These are phyloP conservation scores for Yarrowia sp. DNA, from an alignment of 805 yeast species.

Conservation along the genomic window DNA sequence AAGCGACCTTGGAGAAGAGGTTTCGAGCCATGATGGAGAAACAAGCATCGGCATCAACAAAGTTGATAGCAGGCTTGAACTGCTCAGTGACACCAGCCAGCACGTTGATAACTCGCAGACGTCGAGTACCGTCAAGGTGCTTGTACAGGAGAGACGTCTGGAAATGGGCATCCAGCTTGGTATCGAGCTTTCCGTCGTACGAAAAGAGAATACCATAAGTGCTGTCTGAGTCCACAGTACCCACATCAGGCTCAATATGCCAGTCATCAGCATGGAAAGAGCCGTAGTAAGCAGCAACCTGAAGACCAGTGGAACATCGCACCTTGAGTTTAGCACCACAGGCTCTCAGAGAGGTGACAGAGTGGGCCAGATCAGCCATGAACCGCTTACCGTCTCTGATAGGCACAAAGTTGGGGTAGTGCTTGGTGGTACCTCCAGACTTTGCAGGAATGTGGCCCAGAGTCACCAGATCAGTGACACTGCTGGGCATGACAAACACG, in stretches of 20 bases:
- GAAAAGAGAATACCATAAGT: conserved; percentile 67
- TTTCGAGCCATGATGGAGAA: conserved; percentile 55
- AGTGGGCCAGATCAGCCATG: conserved; percentile 56
- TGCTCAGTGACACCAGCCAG: conserved; percentile 79
- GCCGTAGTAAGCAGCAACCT: conserved; percentile 73
- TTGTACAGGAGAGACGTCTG: conserved; percentile 90
- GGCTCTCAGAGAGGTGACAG: conserved; percentile 50
- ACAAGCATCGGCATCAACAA: conserved; percentile 72
- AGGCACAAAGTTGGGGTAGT: conserved; percentile 65
- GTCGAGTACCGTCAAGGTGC: conserved; percentile 67
- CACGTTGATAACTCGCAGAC: conserved; percentile 81
- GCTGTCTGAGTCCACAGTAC: conserved; percentile 60
- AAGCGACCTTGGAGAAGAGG: conserved; percentile 43
- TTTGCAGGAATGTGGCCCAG: conserved; percentile 59
- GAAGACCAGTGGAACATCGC: conserved; percentile 85
- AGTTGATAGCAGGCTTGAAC: conserved; percentile 68
- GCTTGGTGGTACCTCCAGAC: conserved; percentile 68
- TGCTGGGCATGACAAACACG: conserved; percentile 63
- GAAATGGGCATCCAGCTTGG: conserved; percentile 77
- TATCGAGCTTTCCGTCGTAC: conserved; percentile 71
- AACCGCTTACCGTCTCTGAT: conserved; percentile 69
- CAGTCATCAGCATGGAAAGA: conserved; percentile 43
- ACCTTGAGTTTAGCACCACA: conserved; percentile 80
- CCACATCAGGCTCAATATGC: conserved; percentile 64
- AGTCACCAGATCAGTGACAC: conserved; percentile 70